Base-by-base conservation (phyloP, 1,284 basidiomycete genomes). In the Sphagnurus paluster region DNA sequence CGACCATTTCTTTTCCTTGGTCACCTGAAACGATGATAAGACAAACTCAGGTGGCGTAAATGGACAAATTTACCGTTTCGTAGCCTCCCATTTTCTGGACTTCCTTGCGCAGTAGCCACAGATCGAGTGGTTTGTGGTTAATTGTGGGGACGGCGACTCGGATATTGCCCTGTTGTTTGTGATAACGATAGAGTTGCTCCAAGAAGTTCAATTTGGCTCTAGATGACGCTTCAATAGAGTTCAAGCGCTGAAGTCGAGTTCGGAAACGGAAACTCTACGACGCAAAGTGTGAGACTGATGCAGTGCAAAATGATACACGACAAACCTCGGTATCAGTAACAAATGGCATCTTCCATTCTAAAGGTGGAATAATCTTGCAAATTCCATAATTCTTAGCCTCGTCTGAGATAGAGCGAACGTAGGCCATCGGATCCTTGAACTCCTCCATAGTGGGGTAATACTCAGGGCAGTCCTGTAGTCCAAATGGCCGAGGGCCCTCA, bases 151-250 rank as follows among this genome's bases (percentile, higher is more conserved):
- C 89, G 25, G 85, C 84, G 14, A 98, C 84, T 47, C 89, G 82
- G 50, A 83, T 76, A 65, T 92, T 91, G 37, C 90, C 91, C 69
- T 93, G 90, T 64, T 94, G 91, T 63, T 85, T 86, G 70, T 94
- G 90, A 65, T 86, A 95, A 56, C 90, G 87, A 70, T 95, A 95
- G 32, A 99, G 79, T 68, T 98, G 94, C 67, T 99, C 96, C 56
- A 97, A 72, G 69, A 98, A 99, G 74, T 98, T 98, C 65, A 98
- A 75, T 67, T 97, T 96, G 34, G 96, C 96, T 54, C 97, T 79
- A 42, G 94, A 95, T 41, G 94, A 92, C 11, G 97, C 97, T 70
- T 98, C 96, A 57, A 99, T 93, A 54, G 93, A 94, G 67, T 98
- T 98, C 60, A 99, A 79, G 47, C 90, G 84, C 71, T 98, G 95